These are phyloP conservation scores for Sphagnum magellanicum DNA, from an alignment of 228 moss, liverwort and hornwort species.

Conservation along the genomic window DNA sequence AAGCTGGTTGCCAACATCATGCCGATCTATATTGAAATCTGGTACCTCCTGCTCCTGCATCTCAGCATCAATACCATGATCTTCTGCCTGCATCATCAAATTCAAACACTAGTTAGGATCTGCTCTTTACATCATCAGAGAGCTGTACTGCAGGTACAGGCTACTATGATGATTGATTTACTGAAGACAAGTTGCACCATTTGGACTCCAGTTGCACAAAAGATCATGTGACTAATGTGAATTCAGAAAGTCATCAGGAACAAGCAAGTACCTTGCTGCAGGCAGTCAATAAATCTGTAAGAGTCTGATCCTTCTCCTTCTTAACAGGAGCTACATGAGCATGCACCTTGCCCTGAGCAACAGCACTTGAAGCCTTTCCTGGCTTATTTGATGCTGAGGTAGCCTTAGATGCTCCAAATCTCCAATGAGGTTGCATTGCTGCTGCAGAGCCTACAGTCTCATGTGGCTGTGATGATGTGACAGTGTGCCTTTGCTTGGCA, in stretches of 20 bases:
- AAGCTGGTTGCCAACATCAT: conserved; percentile 60
- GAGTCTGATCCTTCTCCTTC: conserved; percentile 71
- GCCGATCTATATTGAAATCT: conserved; percentile 70
- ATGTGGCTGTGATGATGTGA: conserved; percentile 19
- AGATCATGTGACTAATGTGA: no score
- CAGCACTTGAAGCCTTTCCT: not conserved
- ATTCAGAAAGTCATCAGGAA: no score
- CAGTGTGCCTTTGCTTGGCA: conserved; percentile 70
- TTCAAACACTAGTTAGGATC: conserved; percentile 2
- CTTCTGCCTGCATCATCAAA: conserved; percentile 40
- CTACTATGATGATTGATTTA: no score
- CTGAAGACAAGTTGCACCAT: no score
- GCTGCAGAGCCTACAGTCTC: conserved; percentile 8
- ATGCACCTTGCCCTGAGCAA: conserved; percentile 40
- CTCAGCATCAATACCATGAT: conserved; percentile 45
- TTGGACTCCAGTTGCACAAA: no score
- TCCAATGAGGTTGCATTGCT: no score
- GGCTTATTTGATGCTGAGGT: no score
- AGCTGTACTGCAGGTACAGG: no score
- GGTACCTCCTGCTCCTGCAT: conserved; percentile 49
- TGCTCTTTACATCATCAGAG: no score
- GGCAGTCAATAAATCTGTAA: conserved; percentile 65
- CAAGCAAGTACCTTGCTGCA: conserved; percentile 25
- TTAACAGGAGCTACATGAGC: conserved; percentile 31
- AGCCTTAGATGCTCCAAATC: no score